Base-by-base conservation (phyloP, 2,329 filamentous ascomycete species). In the Coleophoma crateriformis region DNA sequence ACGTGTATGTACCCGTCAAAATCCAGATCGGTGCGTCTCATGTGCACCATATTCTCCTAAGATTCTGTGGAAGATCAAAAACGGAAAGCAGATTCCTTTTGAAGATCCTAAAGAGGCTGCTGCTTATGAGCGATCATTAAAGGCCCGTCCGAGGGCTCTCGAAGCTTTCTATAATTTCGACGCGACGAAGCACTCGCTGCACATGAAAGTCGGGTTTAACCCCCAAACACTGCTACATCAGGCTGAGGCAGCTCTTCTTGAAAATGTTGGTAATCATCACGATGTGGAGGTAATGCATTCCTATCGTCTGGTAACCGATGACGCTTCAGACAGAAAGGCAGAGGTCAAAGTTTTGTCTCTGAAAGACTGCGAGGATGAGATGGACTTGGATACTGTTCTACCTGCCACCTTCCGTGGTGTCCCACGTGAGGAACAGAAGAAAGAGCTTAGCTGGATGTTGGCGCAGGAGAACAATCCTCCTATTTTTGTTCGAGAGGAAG, bases 401-500 rank as follows among this genome's bases (percentile, higher is more conserved):
- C 8, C 27, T 27, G 27, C 27, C 8, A 10, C 27, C 6, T 27
- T 27, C 27, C 27, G 27, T 10, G 27, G 27, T 27, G 8, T 27
- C 6, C 64, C 85, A 2, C 72, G 74, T 6, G 64, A 67, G 0
- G 75, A 80, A 33, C 83, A 87, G 53, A 61, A 71, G 5, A 68
- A 71, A 15, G 79, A 77, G 2, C 63, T 87, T 2, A 54, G 63
- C 0, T 87, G 83, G 83, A 85, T 84, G 80, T 59, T 70, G 10
- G 15, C 54, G 0, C 78, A 82, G 61, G 84, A 87, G 58, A 52
- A 66, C 11, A 79, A 84, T 55, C 54, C 59, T 1, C 62, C 67
- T 15, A 53, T 61, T 0, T 83, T 82, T 52, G 51, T 66, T 1
- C 70, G 82, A 50, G 70, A 77, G 54, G 81, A 82, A 56, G 63